These are phyloP conservation scores for Pyricularia grisea DNA, from an alignment of 2,329 filamentous ascomycete genomes.

Conservation along the genomic window DNA sequence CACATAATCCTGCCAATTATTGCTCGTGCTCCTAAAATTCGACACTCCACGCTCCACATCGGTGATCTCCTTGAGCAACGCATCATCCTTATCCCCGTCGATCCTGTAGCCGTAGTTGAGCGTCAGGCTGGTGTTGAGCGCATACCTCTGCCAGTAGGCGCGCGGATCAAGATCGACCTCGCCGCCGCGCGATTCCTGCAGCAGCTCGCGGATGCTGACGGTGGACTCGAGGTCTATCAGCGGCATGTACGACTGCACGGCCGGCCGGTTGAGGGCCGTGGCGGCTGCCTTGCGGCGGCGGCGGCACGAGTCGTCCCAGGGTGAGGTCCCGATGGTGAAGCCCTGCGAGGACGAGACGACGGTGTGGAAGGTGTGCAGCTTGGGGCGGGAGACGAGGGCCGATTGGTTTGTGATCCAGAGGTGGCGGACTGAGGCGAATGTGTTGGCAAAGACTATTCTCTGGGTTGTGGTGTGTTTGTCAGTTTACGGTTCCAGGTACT, in stretches of 20 bases:
- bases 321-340: conserved; percentile 75
- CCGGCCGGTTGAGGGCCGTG: conserved; percentile 66
- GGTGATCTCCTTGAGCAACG: conserved; percentile 61
- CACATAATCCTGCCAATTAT: conserved; percentile 70
- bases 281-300: conserved; percentile 67
- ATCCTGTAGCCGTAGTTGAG: conserved; percentile 75
- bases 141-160: conserved; percentile 65
- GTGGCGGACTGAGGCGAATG: conserved; percentile 62
- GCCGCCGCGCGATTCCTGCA: conserved; percentile 54
- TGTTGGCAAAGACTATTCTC: conserved; percentile 70
- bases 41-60: conserved; percentile 67
- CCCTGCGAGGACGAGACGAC: conserved; percentile 69
- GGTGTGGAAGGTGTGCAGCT: conserved; percentile 71
- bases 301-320: conserved; percentile 78
- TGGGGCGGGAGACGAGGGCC: conserved; percentile 67
- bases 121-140: conserved; percentile 67
- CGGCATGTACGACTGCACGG: conserved; percentile 60
- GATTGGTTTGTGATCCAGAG: conserved; percentile 76
- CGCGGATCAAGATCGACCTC: conserved; percentile 58
- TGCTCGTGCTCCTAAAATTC: conserved; percentile 62
- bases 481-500: no score
- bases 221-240: conserved; percentile 44
- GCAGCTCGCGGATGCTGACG: conserved; percentile 62
- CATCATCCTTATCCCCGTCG: conserved; percentile 31
- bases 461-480: conserved; percentile 35